These are phyloP conservation scores for Oryza rufipogon DNA, from an alignment of 176 grass and related monocot species.

Conservation along the genomic window DNA sequence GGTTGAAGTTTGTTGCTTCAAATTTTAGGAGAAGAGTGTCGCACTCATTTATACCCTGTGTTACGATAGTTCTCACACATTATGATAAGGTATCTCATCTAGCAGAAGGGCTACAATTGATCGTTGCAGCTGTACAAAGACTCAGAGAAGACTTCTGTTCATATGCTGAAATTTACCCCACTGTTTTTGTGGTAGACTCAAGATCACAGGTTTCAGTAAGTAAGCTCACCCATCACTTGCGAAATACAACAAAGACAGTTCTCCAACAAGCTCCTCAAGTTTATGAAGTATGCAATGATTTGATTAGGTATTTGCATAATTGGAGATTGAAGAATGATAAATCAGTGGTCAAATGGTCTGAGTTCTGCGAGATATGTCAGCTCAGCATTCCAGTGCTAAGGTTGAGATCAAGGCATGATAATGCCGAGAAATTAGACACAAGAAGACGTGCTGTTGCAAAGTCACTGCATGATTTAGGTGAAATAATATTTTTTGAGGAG, in stretches of 20 bases:
- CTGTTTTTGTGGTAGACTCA: slow-evolving; percentile 84
- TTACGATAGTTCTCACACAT: slow-evolving; percentile 82
- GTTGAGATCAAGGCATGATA: slow-evolving; percentile 78
- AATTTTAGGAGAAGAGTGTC: slow-evolving; percentile 56
- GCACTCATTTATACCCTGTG: slow-evolving; percentile 55
- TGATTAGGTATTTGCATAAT: slow-evolving; percentile 64
- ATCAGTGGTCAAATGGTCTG: slow-evolving; percentile 70
- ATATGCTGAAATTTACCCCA: slow-evolving; percentile 84
- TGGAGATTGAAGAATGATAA: slow-evolving; percentile 76
- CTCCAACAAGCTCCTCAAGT: slow-evolving; percentile 70
- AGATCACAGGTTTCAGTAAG: slow-evolving; percentile 82
- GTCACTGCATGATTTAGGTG: slow-evolving; percentile 70
- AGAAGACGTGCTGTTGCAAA: slow-evolving; percentile 63
- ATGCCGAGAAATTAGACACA: slow-evolving; percentile 64
- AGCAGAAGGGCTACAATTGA: slow-evolving; percentile 55
- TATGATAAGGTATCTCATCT: slow-evolving; percentile 70
- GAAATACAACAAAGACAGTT: slow-evolving; percentile 72
- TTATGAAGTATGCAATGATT: slow-evolving; percentile 84
- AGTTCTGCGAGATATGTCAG: slow-evolving; percentile 86
- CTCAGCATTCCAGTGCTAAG: slow-evolving; percentile 66
- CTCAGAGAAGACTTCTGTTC: slow-evolving; percentile 79
- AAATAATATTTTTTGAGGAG: slow-evolving; percentile 83
- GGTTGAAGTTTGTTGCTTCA: slow-evolving; percentile 86
- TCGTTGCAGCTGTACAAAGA: slow-evolving; percentile 67
- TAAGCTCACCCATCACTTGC: slow-evolving; percentile 69